A percentile compares a stretch with the other conserved stretches of the same genome.
phyloP scores from a whole-genome alignment of 495 filamentous ascomycete genomes.

The Penicillium pancosmium region DNA sequence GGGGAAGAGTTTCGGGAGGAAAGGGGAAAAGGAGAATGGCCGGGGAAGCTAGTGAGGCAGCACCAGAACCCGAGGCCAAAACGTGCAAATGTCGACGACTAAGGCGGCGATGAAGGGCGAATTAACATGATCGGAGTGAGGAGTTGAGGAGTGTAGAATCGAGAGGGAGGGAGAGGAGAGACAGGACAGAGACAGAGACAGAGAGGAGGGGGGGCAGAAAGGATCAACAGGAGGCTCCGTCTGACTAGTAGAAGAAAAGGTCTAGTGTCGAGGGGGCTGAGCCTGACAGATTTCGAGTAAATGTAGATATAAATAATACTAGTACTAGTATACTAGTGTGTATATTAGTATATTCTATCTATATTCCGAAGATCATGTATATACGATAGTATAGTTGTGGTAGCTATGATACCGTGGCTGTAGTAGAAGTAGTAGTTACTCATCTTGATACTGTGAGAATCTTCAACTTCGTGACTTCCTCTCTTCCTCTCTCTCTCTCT shows the following conservation, averaged over 20 bases:
- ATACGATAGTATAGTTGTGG: too few species aligned
- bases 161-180: not conserved
- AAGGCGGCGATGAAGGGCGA: slow-evolving; percentile 13
- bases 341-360: too few species aligned
- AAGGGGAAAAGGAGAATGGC: not conserved
- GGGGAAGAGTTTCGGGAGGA: slow-evolving; percentile 13
- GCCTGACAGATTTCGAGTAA: slow-evolving; percentile 9
- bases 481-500: too few species aligned
- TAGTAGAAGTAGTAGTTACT: not conserved
- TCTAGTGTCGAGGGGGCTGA: slow-evolving; percentile 30
- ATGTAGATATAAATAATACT: not conserved
- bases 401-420: not conserved
- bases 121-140: not conserved
- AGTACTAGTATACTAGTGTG: not conserved
- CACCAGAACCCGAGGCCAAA: not conserved
- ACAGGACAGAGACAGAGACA: not conserved
- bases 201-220: slow-evolving; percentile 20
- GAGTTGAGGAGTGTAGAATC: slow-evolving; percentile 9
- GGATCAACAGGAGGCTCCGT: slow-evolving; percentile 34
- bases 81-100: not conserved
- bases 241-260: slow-evolving; percentile 16
- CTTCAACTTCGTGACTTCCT: too few species aligned
- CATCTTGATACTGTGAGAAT: too few species aligned
- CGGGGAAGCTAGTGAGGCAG: not conserved
- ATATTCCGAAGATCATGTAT: too few species aligned